A percentile compares a stretch with the other conserved stretches of the same genome.
Evolutionary conservation across 768 basidiomycete genomes (phyloP).

Genomic region (Hygrocybe coccinea): DNA sequence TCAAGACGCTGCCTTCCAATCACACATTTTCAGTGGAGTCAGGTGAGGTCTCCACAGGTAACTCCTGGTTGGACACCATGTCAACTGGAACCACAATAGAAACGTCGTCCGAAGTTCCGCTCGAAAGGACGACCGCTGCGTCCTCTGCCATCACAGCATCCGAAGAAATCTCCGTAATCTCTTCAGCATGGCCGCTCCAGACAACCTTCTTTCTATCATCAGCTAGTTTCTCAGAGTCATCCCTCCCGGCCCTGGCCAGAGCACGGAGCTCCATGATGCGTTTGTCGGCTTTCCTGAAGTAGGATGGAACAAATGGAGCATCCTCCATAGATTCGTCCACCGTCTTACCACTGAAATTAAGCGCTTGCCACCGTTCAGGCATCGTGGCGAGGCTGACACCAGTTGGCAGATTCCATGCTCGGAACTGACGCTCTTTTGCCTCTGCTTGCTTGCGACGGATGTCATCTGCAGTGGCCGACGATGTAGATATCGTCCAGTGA

Average conservation of each 20-base stretch:
- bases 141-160: neutral
- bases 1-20: too few species aligned
- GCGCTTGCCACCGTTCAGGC: conserved; percentile 40
- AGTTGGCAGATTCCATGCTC: conserved; percentile 45
- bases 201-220: conserved; percentile 46
- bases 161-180: conserved; percentile 6
- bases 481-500: conserved; percentile 50
- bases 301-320: conserved; percentile 18
- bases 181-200: conserved; percentile 24
- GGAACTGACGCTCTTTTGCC: conserved; percentile 41
- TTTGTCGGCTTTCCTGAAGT: conserved; percentile 34
- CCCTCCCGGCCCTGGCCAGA: conserved; percentile 44
- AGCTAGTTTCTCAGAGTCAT: conserved; percentile 37
- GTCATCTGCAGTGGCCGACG: conserved; percentile 27
- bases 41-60: too few species aligned
- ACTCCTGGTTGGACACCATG: neutral
- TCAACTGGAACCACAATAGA: neutral
- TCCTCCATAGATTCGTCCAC: neutral
- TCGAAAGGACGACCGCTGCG: neutral
- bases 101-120: neutral
- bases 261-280: conserved; percentile 39
- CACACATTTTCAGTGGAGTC: too few species aligned
- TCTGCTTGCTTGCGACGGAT: conserved; percentile 35
- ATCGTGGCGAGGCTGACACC: conserved; percentile 42
- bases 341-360: conserved; percentile 38